Evolutionary conservation across 768 basidiomycete genomes (phyloP).

Genomic region (Psilocybe cyanescens): DNA sequence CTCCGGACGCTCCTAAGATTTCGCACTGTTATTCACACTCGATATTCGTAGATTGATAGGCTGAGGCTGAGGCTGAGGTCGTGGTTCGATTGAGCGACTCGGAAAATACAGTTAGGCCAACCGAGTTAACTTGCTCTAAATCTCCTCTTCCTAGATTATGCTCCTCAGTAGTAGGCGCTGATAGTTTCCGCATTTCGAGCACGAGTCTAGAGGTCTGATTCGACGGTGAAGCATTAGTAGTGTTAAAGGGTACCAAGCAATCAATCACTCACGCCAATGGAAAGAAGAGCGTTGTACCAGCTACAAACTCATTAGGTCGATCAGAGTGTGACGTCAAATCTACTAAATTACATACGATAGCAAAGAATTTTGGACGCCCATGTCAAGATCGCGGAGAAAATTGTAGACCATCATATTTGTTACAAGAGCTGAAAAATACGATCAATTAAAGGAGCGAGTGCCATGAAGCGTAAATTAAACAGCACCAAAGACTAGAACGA

Average conservation of each 20-base stretch:
- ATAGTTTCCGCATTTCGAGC: conserved; percentile 1
- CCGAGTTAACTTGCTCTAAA: background rate
- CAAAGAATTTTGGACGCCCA: background rate
- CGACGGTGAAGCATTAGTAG: background rate
- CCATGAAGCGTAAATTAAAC: background rate
- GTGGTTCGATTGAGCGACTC: no score
- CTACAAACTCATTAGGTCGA: background rate
- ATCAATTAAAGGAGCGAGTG: background rate
- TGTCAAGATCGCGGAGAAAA: background rate
- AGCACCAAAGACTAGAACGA: conserved; percentile 2
- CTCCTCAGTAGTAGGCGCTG: background rate
- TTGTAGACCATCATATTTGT: background rate
- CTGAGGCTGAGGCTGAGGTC: no score
- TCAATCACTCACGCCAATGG: background rate
- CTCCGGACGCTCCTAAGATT: no score
- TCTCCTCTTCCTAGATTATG: background rate
- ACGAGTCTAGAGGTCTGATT: conserved; percentile 1
- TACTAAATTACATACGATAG: conserved; percentile 1
- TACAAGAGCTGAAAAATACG: background rate
- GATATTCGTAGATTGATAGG: no score
- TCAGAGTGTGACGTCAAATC: background rate
- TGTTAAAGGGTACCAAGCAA: background rate
- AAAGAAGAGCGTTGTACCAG: conserved; percentile 3
- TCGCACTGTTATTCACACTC: no score
- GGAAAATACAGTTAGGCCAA: background rate